phyloP scores from a whole-genome alignment of 768 basidiomycete species.

The Neoboletus subvelutipes region DNA sequence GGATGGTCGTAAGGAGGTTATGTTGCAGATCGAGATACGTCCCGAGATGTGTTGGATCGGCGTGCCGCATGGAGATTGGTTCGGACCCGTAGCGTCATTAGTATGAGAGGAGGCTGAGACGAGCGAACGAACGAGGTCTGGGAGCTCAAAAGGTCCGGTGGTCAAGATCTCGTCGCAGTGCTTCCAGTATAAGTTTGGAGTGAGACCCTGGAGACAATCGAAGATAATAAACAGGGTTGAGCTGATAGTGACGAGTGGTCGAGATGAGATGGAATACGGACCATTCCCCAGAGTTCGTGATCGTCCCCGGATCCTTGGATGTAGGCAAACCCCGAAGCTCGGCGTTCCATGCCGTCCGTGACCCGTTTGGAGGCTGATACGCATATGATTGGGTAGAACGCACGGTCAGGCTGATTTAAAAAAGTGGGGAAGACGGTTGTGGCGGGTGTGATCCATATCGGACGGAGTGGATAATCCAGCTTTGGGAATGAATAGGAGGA shows the following conservation, averaged over 20 bases:
- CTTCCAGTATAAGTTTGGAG: conserved; percentile 69
- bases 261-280: conserved; percentile 29
- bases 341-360: conserved; percentile 56
- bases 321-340: conserved; percentile 73
- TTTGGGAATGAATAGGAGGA: conserved; percentile 71
- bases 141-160: conserved; percentile 49
- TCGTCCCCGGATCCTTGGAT: conserved; percentile 96
- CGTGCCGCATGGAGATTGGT: not conserved
- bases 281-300: conserved; percentile 87
- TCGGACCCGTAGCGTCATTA: not conserved
- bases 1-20: conserved; percentile 27
- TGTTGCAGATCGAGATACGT: conserved; percentile 40
- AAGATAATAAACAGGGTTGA: not conserved
- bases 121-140: conserved; percentile 27
- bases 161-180: conserved; percentile 50
- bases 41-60: conserved; percentile 36
- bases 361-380: conserved; percentile 81
- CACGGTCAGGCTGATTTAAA: conserved; percentile 11
- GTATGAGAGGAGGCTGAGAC: conserved; percentile 1
- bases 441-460: conserved; percentile 85
- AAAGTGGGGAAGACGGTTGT: conserved; percentile 51
- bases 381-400: conserved; percentile 74
- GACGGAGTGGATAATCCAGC: conserved; percentile 67
- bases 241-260: not conserved
- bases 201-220: conserved; percentile 57